Evolutionary conservation across 176 grass and related monocot species (phyloP), one percentile per base, ranked within the genome.

Genomic region (Aechmea fasciata): DNA sequence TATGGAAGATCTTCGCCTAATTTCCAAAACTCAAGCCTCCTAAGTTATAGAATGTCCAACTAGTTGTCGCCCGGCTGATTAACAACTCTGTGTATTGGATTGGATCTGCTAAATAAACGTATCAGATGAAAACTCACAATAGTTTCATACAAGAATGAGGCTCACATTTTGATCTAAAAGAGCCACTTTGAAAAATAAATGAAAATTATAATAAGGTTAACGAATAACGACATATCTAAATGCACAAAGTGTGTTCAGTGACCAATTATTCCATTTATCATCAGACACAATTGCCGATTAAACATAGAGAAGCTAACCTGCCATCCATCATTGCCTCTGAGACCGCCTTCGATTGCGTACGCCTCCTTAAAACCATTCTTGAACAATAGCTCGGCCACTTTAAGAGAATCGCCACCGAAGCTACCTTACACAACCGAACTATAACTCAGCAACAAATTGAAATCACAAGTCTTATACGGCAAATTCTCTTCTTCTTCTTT

Each of bases 241-340:
- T 77, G 69, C 47, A 62, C 15, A 3, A 3, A 70, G 24, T 75
- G 72, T 2, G 53, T 10, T 3, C 15, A 26, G 10, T 3, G 9
- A 62, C 10, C 12, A 3, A 65, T n/a, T 11, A 1, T 0, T 50
- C 19, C 28, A 18, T 23, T 0, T 20, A 47, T 61, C 9, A 22
- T 3, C 33, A 23, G 41, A 50, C 9, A 28, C 19, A 53, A 73
- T 20, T 55, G 47, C 2, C 15, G 13, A 69, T 9, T 9, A 9
- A 28, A 59, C 49, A 23, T 33, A 51, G 48, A 28, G 52, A 53
- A 49, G 71, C 63, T 65, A 77, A 99, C 94, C 85, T 90, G 80
- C 94, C 94, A 99, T 53, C 90, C 94, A 72, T 99, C 89, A 57
- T 91, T 91, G 29, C 90, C 90, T 88, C 90, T 80, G 48, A 94